Conservation (phyloP, 768 basidiomycete species). For the Hysterangium stoloniferum region DNA sequence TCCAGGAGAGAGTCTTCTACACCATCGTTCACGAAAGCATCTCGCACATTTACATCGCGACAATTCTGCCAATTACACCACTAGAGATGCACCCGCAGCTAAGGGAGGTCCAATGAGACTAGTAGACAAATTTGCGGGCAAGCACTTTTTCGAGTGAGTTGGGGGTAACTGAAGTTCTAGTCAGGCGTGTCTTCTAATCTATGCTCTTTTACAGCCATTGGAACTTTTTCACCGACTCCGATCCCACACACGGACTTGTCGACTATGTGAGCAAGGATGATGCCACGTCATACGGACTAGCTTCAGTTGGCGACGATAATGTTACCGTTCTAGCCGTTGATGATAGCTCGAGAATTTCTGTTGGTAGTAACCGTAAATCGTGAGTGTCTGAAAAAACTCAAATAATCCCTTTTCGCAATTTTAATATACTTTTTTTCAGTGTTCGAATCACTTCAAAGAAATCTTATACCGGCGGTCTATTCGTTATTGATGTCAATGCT, state of each 20-base stretch:
- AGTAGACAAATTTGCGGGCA: slow-evolving; percentile 36
- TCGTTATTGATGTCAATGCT: slow-evolving; percentile 62
- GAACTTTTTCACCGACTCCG: slow-evolving; percentile 53
- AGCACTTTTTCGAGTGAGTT: slow-evolving; percentile 53
- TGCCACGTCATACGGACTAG: slow-evolving; percentile 46
- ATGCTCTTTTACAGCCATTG: slow-evolving; percentile 40
- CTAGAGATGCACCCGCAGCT: slow-evolving; percentile 15
- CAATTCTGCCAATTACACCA: slow-evolving; percentile 15
- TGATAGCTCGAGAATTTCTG: slow-evolving; percentile 36
- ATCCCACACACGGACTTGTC: slow-evolving; percentile 69
- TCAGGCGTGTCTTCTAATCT: neutral
- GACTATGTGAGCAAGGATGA: slow-evolving; percentile 43
- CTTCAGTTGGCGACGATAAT: slow-evolving; percentile 52
- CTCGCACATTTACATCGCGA: slow-evolving; percentile 16
- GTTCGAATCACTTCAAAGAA: slow-evolving; percentile 64
- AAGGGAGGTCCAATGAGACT: slow-evolving; percentile 25
- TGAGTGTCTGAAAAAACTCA: slow-evolving; percentile 23
- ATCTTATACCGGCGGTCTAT: slow-evolving; percentile 55
- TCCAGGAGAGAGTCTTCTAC: slow-evolving; percentile 7
- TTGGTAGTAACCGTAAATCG: slow-evolving; percentile 50
- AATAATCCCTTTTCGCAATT: slow-evolving; percentile 5
- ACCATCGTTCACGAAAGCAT: slow-evolving; percentile 20
- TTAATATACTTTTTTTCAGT: slow-evolving; percentile 25
- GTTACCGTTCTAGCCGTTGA: slow-evolving; percentile 60
- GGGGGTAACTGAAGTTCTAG: slow-evolving; percentile 17